Percentiles rank a stretch among this genome's conserved stretches.
phyloP scores from a whole-genome alignment of 2,329 filamentous ascomycete genomes.

The Chaetomium strumarium region DNA sequence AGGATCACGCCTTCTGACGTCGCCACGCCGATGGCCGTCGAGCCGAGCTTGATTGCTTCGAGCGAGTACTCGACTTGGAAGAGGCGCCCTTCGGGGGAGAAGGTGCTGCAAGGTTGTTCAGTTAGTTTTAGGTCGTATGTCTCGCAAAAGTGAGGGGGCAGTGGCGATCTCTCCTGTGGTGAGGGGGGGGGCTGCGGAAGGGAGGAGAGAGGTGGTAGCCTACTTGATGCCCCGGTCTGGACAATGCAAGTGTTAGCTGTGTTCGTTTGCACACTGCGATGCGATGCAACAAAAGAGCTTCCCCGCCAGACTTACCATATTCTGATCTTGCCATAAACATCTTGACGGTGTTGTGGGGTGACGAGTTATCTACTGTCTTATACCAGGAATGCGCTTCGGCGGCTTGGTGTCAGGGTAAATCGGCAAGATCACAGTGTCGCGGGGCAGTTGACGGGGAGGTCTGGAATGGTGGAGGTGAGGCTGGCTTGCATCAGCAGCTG shows the following conservation, averaged over 20 bases:
- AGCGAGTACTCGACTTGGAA: conserved; percentile 99
- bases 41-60: conserved; percentile 99
- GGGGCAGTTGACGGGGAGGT: conserved; percentile 3
- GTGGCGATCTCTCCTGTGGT: background rate
- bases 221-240: conserved; percentile 97
- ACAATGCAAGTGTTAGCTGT: conserved; percentile 32
- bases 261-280: conserved; percentile 3
- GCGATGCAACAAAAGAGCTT: conserved; percentile 18
- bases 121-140: conserved; percentile 2
- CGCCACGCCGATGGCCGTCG: conserved; percentile 95
- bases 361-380: conserved; percentile 2
- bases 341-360: conserved; percentile 44
- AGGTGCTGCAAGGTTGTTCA: conserved; percentile 60
- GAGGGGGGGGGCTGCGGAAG: conserved; percentile 19
- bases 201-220: conserved; percentile 30
- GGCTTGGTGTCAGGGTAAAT: background rate
- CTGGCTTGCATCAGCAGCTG: conserved; percentile 18
- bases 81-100: conserved; percentile 97
- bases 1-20: conserved; percentile 93
- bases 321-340: conserved; percentile 99
- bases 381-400: background rate
- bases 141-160: background rate
- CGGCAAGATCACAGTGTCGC: conserved; percentile 6
- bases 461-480: conserved; percentile 9
- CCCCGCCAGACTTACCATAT: conserved; percentile 70